Evolutionary conservation across 2,329 filamentous ascomycete species (phyloP).

Genomic region (Teratosphaeria epicoccoides): DNA sequence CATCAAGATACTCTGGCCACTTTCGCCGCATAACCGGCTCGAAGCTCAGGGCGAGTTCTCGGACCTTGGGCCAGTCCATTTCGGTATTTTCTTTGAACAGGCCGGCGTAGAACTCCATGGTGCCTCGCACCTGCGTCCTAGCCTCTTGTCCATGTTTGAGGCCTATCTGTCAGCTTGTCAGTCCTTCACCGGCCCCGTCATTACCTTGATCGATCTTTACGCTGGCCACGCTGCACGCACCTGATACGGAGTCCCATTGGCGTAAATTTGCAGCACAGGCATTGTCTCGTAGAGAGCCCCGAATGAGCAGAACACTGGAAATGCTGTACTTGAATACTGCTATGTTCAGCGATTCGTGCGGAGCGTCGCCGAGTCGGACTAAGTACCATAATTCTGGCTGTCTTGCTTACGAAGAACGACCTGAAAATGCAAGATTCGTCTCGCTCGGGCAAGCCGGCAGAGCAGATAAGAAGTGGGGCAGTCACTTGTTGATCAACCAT

Average conservation of each 20-base stretch:
- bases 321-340: not conserved
- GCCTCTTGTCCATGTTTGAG: conserved; percentile 36
- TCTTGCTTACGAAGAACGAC: not conserved
- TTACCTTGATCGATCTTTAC: not conserved
- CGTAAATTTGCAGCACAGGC: conserved; percentile 31
- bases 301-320: too few relatives aligned
- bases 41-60: conserved; percentile 37
- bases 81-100: conserved; percentile 40
- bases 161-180: conserved; percentile 34
- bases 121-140: conserved; percentile 29
- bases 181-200: not conserved
- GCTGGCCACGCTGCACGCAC: conserved; percentile 18
- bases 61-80: conserved; percentile 37
- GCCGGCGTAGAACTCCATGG: conserved; percentile 37
- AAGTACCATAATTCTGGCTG: not conserved
- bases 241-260: conserved; percentile 34
- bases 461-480: not conserved
- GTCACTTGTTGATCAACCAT: not conserved
- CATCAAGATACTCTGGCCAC: conserved; percentile 35
- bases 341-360: too few relatives aligned
- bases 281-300: too few relatives aligned
- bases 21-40: conserved; percentile 32
- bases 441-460: not conserved
- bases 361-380: too few relatives aligned
- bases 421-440: not conserved